Evolutionary conservation across 306 rosid species (phyloP), one percentile per base, ranked within the genome.

Genomic region (Medicago lupulina): DNA sequence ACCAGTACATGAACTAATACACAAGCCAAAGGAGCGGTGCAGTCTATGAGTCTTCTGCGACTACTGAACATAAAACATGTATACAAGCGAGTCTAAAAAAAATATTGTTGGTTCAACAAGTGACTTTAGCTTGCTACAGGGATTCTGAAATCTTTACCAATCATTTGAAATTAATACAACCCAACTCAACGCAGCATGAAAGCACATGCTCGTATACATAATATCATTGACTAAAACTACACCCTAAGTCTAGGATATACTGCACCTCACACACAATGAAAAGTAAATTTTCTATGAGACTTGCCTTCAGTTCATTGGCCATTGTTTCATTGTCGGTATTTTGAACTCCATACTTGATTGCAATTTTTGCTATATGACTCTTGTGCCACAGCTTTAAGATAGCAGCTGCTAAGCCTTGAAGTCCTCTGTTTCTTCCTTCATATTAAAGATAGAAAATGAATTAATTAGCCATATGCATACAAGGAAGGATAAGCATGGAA

Each of bases 281-380:
- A 55, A 71, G 55, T 14, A 76, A 58, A 62, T 43, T 66, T 67
- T 76, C 58, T 47, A 73, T 50, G 23, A 70, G 78, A 86, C 93
- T 80, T 92, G 81, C 98, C 98, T 91, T 91, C 19, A 93, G 88
- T 73, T 89, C 98, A 11, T 74, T 57, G 31, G 98, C 97, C 91
- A 93, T 89, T 74, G 63, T 59, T 83, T 90, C 90, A 66, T 89
- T 91, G 82, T 91, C 58, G 21, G 93, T 91, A 79, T 91, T 93
- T 14, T 84, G 93, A 77, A 83, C 47, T 71, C 98, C 97, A 62
- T 70, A 81, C 89, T 93, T 93, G 81, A 93, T 67, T 73, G 97
- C 89, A 83, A 93, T 88, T 86, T 93, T 93, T 16, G 79, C 97
- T 60, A 89, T 70, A 25, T 76, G 87, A 83, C 97, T 82, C 90